These are phyloP conservation scores for Cudoniella acicularis DNA, from an alignment of 495 filamentous ascomycete genomes.

Conservation along the genomic window DNA sequence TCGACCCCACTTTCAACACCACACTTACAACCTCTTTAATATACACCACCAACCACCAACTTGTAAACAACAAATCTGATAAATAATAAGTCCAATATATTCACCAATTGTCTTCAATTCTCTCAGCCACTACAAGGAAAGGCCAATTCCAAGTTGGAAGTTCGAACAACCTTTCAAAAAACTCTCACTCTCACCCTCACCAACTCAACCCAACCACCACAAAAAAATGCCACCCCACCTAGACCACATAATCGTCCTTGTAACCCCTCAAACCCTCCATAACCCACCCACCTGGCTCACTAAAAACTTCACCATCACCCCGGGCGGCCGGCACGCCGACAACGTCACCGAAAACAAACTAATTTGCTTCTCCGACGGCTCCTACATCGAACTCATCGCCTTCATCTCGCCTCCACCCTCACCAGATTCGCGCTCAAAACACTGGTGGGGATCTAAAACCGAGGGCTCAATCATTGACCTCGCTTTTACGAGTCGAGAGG, in stretches of 20 bases:
- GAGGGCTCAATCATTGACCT: constrained; percentile 48
- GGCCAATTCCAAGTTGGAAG: background rate
- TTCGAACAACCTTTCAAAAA: background rate
- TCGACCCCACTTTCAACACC: background rate
- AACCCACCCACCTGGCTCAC: constrained; percentile 45
- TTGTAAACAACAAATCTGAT: too few species aligned
- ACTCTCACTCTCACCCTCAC: background rate
- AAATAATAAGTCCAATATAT: too few species aligned
- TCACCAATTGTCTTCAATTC: too few species aligned
- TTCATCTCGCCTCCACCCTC: constrained; percentile 43
- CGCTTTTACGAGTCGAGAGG: constrained; percentile 40
- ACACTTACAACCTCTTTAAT: background rate
- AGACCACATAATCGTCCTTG: constrained; percentile 57
- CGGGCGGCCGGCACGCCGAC: constrained; percentile 46
- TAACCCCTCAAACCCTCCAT: constrained; percentile 39
- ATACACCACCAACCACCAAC: background rate
- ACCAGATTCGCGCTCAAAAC: constrained; percentile 35
- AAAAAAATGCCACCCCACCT: constrained; percentile 25
- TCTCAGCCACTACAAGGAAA: background rate
- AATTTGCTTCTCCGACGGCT: constrained; percentile 51
- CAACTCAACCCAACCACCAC: background rate
- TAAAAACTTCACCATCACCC: constrained; percentile 47
- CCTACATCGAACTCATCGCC: constrained; percentile 57
- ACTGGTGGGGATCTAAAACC: constrained; percentile 48
- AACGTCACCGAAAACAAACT: constrained; percentile 52